Base-by-base conservation (phyloP, 345 rosid genomes). In the Chamaenerion angustifolium region DNA sequence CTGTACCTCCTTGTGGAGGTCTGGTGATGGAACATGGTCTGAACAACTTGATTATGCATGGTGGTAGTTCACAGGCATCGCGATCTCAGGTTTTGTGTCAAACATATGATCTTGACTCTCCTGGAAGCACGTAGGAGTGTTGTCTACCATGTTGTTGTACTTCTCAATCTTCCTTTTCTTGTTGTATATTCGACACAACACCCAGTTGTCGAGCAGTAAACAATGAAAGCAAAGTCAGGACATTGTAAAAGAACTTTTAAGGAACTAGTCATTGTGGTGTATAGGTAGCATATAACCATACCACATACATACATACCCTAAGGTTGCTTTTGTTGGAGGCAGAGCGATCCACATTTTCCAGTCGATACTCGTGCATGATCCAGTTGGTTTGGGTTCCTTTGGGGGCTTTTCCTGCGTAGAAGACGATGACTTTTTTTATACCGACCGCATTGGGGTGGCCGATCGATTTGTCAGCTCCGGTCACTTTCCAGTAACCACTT, bases 291-390 rank as follows among this genome's bases (percentile, higher is more conserved):
- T n/a, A n/a, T n/a, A n/a, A n/a, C n/a, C n/a, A n/a, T n/a, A n/a
- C n/a, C n/a, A n/a, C n/a, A n/a, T n/a, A n/a, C n/a, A 14, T 17
- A 16, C 58, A 8, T 77, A 90, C 95, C 84, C 83, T 76, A 31
- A 66, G 70, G 51, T 75, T 81, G 55, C 59, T 76, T 42, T 68
- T 86, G 54, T 70, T 79, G 66, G 68, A 55, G 16, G 89, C 87
- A 2, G 95, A 77, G 23, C 95, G 69, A 53, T 90, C 87, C 0
- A 86, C 86, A 58, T 81, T 71, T n/a, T 92, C 84, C 5, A 82
- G 88, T 42, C 95, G 90, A 56, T 89, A 89, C 55, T 89, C 97
- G 6, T 89, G 97, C 97, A 89, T 89, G 46, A 90, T 90, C 98
- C 98, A 90, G 45, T 90, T 81, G 57, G 97, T 89, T 54, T 89